These are phyloP conservation scores for Aspergillus sclerotialis DNA, from an alignment of 2,329 filamentous ascomycete genomes.

Conservation along the genomic window DNA sequence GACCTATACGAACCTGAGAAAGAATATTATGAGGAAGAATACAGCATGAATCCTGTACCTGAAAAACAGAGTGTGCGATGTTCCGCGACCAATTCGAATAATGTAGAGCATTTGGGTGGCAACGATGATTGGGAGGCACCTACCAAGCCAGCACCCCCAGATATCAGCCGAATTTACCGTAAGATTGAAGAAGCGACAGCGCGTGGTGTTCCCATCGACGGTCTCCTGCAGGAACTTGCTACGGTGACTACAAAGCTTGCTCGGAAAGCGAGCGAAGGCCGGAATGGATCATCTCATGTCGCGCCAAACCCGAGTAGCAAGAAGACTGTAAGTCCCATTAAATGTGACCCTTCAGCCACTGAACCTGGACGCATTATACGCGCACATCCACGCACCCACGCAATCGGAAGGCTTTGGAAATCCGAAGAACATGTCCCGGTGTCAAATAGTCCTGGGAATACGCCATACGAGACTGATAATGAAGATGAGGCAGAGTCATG, in stretches of 20 bases:
- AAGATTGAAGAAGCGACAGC: slow-evolving; percentile 23
- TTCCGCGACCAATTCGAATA: background rate
- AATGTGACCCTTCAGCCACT: no score
- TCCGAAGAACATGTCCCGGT: slow-evolving; percentile 7
- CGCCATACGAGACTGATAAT: slow-evolving; percentile 3
- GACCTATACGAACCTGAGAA: background rate
- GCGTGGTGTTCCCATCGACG: slow-evolving; percentile 19
- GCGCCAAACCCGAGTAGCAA: background rate
- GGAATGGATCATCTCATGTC: slow-evolving; percentile 3
- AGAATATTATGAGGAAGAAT: background rate
- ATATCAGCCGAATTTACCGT: slow-evolving; percentile 20
- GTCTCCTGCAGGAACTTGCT: slow-evolving; percentile 22
- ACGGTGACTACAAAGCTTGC: slow-evolving; percentile 10
- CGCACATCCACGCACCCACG: background rate
- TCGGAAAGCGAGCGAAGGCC: slow-evolving; percentile 5
- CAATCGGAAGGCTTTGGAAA: slow-evolving; percentile 11
- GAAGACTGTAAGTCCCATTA: background rate
- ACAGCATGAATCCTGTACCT: background rate
- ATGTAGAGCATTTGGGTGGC: background rate
- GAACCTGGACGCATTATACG: background rate
- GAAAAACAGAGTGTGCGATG: background rate
- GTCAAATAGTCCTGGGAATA: slow-evolving; percentile 1
- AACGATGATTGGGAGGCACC: slow-evolving; percentile 6
- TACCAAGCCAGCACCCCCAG: slow-evolving; percentile 8
- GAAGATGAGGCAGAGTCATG: slow-evolving; percentile 8